A percentile compares a stretch with the other conserved stretches of the same genome.
phyloP scores from a whole-genome alignment of 805 yeast genomes.

The Pichia phayaonensis region DNA sequence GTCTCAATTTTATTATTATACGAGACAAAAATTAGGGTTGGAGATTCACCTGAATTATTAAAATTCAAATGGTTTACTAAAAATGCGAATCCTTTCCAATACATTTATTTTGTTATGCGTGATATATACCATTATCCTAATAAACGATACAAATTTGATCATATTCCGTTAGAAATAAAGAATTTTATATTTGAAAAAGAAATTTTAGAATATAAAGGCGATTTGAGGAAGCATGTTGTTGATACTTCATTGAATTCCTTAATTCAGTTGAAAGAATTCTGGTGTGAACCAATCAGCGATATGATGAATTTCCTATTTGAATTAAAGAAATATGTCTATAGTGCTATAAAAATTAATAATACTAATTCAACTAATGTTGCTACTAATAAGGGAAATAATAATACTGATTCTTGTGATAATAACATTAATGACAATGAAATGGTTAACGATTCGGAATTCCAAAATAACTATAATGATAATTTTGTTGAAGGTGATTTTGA shows the following conservation, averaged over 20 bases:
- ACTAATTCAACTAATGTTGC: neutral
- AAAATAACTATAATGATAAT: neutral
- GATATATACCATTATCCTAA: slow-evolving; percentile 12
- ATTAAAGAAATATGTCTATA: slow-evolving; percentile 8
- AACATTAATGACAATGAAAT: neutral
- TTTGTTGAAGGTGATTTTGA: neutral
- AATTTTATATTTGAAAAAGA: slow-evolving; percentile 8
- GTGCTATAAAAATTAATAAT: neutral
- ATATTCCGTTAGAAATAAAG: slow-evolving; percentile 8
- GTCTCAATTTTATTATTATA: slow-evolving; percentile 7
- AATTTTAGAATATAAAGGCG: slow-evolving; percentile 4
- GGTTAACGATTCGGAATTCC: neutral
- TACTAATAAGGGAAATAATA: neutral
- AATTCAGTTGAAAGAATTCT: neutral
- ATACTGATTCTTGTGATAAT: neutral
- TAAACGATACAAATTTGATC: slow-evolving; percentile 3
- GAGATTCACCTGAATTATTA: slow-evolving; percentile 2
- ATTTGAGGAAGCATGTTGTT: slow-evolving; percentile 9
- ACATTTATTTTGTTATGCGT: slow-evolving; percentile 9
- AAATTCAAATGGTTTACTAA: slow-evolving; percentile 12
- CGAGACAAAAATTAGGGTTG: slow-evolving; percentile 9
- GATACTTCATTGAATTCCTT: slow-evolving; percentile 3
- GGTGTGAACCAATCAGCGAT: slow-evolving; percentile 7
- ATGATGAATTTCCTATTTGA: slow-evolving; percentile 8
- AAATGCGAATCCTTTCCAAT: slow-evolving; percentile 13